Percentiles rank a stretch among this genome's conserved stretches.
Evolutionary conservation across 495 filamentous ascomycete species (phyloP).

Genomic region (Penicillium silybi): DNA sequence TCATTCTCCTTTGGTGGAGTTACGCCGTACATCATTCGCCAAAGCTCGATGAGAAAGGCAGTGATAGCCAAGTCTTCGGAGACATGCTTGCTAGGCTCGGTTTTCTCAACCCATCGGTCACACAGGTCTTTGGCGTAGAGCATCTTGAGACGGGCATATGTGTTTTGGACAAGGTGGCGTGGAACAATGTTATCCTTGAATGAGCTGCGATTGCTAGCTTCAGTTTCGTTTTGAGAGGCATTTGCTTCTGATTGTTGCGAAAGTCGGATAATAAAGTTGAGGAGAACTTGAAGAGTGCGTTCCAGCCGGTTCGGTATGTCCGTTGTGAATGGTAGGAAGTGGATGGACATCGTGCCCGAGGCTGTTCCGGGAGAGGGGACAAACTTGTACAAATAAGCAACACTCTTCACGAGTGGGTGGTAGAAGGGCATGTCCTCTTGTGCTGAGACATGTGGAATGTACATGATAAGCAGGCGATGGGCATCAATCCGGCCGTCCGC

Average conservation of each 20-base stretch:
- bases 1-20: slow-evolving; percentile 17
- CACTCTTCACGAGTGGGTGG: slow-evolving; percentile 67
- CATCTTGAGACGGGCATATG: slow-evolving; percentile 73
- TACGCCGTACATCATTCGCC: slow-evolving; percentile 73
- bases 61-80: slow-evolving; percentile 93
- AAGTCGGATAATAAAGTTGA: slow-evolving; percentile 72
- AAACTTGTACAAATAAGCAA: slow-evolving; percentile 72
- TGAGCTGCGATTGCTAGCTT: slow-evolving; percentile 31
- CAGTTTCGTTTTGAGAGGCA: no score
- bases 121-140: slow-evolving; percentile 68
- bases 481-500: slow-evolving; percentile 6
- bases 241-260: slow-evolving; percentile 51
- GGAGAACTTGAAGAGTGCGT: slow-evolving; percentile 66
- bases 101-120: slow-evolving; percentile 72
- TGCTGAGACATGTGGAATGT: slow-evolving; percentile 65
- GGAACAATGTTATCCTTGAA: slow-evolving; percentile 72
- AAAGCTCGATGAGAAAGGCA: slow-evolving; percentile 90
- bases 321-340: slow-evolving; percentile 25
- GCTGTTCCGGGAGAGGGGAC: slow-evolving; percentile 5
- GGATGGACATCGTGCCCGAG: slow-evolving; percentile 26
- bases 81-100: slow-evolving; percentile 86
- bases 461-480: slow-evolving; percentile 60
- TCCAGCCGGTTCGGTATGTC: slow-evolving; percentile 50
- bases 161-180: slow-evolving; percentile 70
- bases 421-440: slow-evolving; percentile 74